These are phyloP conservation scores for Rhizophlyctis rosea DNA, from an alignment of 192 early-diverging fungal genomes.

Conservation along the genomic window DNA sequence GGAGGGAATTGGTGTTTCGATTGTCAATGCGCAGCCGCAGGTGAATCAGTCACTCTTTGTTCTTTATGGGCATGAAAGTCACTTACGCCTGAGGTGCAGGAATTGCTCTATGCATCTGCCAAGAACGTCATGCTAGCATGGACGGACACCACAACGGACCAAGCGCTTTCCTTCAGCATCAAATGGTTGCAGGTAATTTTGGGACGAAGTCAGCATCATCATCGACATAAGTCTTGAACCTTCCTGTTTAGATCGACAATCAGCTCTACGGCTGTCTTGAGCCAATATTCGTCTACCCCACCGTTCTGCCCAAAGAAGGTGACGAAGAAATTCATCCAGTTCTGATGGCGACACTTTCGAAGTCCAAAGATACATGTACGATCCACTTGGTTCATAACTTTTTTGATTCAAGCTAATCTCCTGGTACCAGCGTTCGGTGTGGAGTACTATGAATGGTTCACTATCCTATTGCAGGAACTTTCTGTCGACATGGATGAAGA, in stretches of 20 bases:
- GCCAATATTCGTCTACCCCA: slow-evolving; percentile 94
- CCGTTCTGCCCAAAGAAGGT: slow-evolving; percentile 71
- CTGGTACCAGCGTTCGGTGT: slow-evolving; percentile 77
- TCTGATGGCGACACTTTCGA: slow-evolving; percentile 59
- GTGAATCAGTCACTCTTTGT: no score
- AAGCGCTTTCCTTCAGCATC: slow-evolving; percentile 70
- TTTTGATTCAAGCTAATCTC: neutral
- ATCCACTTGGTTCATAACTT: slow-evolving; percentile 3
- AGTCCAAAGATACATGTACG: slow-evolving; percentile 84
- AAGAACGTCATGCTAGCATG: slow-evolving; percentile 72
- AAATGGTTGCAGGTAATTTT: slow-evolving; percentile 78
- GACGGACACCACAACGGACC: slow-evolving; percentile 78
- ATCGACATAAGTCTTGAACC: slow-evolving; percentile 1
- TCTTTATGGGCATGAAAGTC: no score
- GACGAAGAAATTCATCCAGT: slow-evolving; percentile 68
- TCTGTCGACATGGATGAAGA: slow-evolving; percentile 93
- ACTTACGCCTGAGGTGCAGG: slow-evolving; percentile 46
- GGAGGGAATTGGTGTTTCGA: slow-evolving; percentile 86
- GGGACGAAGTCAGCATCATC: neutral
- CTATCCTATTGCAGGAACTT: slow-evolving; percentile 87
- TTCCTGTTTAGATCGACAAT: slow-evolving; percentile 79
- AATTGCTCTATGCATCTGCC: slow-evolving; percentile 82
- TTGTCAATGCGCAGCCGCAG: slow-evolving; percentile 74
- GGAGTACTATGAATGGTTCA: slow-evolving; percentile 92
- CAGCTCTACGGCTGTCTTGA: slow-evolving; percentile 83